These are phyloP conservation scores for Jaenimonas drosophilae DNA, from an alignment of 208 protist species.

Conservation along the genomic window DNA sequence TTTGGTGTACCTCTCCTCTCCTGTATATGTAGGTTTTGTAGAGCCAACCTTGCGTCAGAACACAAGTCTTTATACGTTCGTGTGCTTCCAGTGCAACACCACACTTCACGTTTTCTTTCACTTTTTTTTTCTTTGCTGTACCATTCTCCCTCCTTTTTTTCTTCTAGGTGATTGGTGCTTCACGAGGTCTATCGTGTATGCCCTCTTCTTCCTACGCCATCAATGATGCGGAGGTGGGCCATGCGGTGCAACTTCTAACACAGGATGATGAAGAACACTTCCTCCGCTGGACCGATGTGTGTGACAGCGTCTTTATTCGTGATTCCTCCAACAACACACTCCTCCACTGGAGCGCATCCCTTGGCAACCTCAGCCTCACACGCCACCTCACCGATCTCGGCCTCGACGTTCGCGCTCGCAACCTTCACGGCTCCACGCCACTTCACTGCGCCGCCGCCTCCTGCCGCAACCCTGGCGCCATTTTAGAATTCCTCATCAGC, in stretches of 20 bases:
- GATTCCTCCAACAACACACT: constrained; percentile 43
- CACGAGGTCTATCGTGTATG: background rate
- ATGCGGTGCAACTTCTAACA: constrained; percentile 23
- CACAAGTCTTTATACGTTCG: too few species aligned
- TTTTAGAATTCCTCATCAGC: constrained; percentile 28
- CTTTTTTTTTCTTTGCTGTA: background rate
- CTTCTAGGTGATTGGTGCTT: background rate
- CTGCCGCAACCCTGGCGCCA: constrained; percentile 17
- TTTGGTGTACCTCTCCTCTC: too few species aligned
- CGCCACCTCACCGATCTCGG: constrained; percentile 24
- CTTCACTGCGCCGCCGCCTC: constrained; percentile 46
- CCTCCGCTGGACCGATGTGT: constrained; percentile 32
- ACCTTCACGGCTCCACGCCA: constrained; percentile 33
- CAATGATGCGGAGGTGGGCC: constrained; percentile 8
- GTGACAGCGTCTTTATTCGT: constrained; percentile 29
- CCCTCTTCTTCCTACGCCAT: background rate
- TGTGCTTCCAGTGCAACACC: too few species aligned
- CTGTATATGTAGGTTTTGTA: too few species aligned
- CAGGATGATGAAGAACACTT: constrained; percentile 20
- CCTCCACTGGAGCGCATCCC: constrained; percentile 55
- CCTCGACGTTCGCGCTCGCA: constrained; percentile 21
- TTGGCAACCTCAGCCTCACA: constrained; percentile 25
- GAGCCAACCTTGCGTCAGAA: too few species aligned
- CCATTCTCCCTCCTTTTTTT: constrained; percentile 3
- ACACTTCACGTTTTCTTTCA: too few species aligned